Conservation (phyloP, 1,284 basidiomycete species). For the Leccinum subfulvum region DNA sequence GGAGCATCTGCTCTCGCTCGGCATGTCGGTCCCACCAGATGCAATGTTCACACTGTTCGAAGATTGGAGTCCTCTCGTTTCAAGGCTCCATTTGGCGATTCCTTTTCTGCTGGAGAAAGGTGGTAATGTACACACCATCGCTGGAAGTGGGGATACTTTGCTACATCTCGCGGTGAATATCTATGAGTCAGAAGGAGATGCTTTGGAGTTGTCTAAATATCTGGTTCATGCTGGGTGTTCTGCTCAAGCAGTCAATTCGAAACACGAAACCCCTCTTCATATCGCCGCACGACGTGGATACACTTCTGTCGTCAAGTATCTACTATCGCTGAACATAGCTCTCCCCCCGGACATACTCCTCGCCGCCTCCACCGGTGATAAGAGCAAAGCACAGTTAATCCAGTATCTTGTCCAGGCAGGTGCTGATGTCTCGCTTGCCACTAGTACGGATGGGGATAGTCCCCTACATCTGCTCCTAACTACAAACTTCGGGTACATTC, state of each 20-base stretch:
- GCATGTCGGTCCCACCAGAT: neutral
- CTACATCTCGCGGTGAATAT: too few relatives aligned
- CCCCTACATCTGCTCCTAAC: neutral
- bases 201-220: too few relatives aligned
- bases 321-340: conserved; percentile 3
- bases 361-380: neutral
- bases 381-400: neutral
- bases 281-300: neutral
- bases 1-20: conserved; percentile 10
- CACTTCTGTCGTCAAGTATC: conserved; percentile 1
- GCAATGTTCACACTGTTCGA: neutral
- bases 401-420: conserved; percentile 2
- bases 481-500: too few relatives aligned
- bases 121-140: too few relatives aligned
- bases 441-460: neutral
- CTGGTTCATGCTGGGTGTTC: too few relatives aligned
- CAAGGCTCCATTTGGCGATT: too few relatives aligned
- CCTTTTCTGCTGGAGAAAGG: too few relatives aligned
- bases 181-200: too few relatives aligned
- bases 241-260: too few relatives aligned
- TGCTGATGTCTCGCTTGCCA: neutral
- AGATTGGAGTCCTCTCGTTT: too few relatives aligned
- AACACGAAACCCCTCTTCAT: conserved; percentile 6
- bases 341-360: conserved; percentile 8
- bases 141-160: too few relatives aligned